Evolutionary conservation across 1,139 yeast genomes (phyloP).

Genomic region (Hyphopichia burtonii): DNA sequence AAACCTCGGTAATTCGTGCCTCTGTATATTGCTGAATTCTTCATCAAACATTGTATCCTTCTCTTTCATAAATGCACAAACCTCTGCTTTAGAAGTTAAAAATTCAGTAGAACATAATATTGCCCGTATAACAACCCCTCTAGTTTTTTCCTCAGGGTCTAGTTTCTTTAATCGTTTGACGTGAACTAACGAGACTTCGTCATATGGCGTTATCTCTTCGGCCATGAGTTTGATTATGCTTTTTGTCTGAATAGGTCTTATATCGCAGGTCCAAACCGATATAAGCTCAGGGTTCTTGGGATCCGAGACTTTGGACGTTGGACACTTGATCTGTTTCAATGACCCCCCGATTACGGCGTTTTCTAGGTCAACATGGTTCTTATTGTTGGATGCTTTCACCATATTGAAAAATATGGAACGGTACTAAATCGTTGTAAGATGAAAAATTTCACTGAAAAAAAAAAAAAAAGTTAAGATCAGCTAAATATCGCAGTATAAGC

Average conservation of each 20-base stretch:
- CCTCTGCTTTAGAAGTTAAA: conserved; percentile 13
- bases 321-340: conserved; percentile 48
- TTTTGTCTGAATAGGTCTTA: conserved; percentile 31
- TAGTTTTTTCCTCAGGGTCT: neutral
- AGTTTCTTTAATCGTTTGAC: conserved; percentile 34
- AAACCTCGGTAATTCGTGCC: conserved; percentile 26
- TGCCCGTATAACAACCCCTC: conserved; percentile 15
- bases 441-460: no score
- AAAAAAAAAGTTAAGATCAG: no score
- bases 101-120: conserved; percentile 28
- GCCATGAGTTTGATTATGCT: conserved; percentile 25
- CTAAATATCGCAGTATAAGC: no score
- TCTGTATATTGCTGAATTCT: conserved; percentile 3
- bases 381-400: conserved; percentile 1
- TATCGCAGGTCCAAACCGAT: conserved; percentile 56
- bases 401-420: neutral
- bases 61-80: conserved; percentile 13
- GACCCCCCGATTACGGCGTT: conserved; percentile 46
- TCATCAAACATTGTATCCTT: conserved; percentile 4
- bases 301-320: conserved; percentile 14
- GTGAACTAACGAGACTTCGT: conserved; percentile 25
- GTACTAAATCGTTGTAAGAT: no score
- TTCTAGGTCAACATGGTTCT: conserved; percentile 38
- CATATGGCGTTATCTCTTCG: conserved; percentile 26
- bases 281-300: conserved; percentile 36